Percentiles rank a stretch among this genome's conserved stretches.
Evolutionary conservation across 2,329 filamentous ascomycete genomes (phyloP).

Genomic region (Fusarium nygamai): DNA sequence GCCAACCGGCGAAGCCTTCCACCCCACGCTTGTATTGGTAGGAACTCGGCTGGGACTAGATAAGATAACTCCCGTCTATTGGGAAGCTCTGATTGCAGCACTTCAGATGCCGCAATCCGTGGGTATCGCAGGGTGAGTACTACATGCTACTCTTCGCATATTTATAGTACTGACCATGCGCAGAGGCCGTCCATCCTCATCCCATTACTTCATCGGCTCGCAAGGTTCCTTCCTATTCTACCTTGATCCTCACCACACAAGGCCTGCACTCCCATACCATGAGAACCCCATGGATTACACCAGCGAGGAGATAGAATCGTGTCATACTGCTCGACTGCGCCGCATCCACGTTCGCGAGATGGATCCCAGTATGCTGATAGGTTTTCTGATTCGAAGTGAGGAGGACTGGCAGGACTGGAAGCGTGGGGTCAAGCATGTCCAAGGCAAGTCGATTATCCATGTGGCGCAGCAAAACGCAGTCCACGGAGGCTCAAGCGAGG

Average conservation of each 20-base stretch:
- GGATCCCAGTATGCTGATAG: slow-evolving; percentile 98
- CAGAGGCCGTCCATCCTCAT: slow-evolving; percentile 91
- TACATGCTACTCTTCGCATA: background rate
- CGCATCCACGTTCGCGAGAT: slow-evolving; percentile 88
- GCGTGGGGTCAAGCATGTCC: slow-evolving; percentile 75
- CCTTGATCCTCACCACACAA: slow-evolving; percentile 90
- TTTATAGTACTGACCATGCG: slow-evolving; percentile 17
- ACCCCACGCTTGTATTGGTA: slow-evolving; percentile 88
- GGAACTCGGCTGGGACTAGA: slow-evolving; percentile 92
- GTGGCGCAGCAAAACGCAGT: slow-evolving; percentile 77
- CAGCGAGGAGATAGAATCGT: slow-evolving; percentile 79
- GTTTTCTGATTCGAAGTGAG: slow-evolving; percentile 85
- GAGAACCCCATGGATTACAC: slow-evolving; percentile 68
- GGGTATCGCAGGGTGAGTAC: slow-evolving; percentile 86
- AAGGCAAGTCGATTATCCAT: slow-evolving; percentile 87
- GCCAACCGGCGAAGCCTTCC: slow-evolving; percentile 71
- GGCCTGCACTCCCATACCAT: slow-evolving; percentile 75
- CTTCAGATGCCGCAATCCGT: slow-evolving; percentile 92
- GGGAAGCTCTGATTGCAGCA: slow-evolving; percentile 87
- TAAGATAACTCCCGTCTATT: slow-evolving; percentile 92
- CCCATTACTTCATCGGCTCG: slow-evolving; percentile 70
- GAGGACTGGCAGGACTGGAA: slow-evolving; percentile 89
- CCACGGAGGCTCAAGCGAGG: slow-evolving; percentile 60
- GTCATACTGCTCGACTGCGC: slow-evolving; percentile 86
- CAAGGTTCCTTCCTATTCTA: slow-evolving; percentile 87